Base-by-base conservation (phyloP, 495 filamentous ascomycete species). In the Penicillium antarcticum region DNA sequence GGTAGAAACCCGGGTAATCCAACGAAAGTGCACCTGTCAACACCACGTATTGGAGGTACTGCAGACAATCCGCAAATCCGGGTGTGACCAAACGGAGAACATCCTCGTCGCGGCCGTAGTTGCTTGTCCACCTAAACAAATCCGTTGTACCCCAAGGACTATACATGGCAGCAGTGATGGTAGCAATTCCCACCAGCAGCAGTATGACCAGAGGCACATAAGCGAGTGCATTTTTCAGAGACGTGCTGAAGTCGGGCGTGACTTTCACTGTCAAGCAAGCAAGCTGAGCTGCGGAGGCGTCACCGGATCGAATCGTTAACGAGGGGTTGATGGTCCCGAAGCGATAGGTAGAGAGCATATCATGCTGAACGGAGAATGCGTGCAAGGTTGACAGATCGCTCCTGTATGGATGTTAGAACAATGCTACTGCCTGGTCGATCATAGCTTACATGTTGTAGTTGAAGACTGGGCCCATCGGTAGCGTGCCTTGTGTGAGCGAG, bases 71-170 rank as follows among this genome's bases (percentile, higher is more conserved):
- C 10, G 89, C 91, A 65, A 98, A 98, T 0, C 94, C 94, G 12
- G 94, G 94, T 7, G 94, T 98, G 17, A 98, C 91, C 31, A 97
- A 74, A 26, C 94, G 87, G 35, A 98, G 76, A 49, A 97, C 77
- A 66, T 98, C 94, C 38, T 89, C 87, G 56, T 98, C 95, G 57
- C 92, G 84, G 24, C 94, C 95, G 65, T 92, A 97, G 62, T 97
- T 97, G 64, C 89, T 95, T 17, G 89, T 91, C 89, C 92, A 98
- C 47, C 86, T 82, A 65, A 97, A 97, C 9, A 87, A 76, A 66
- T 97, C 88, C 4, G 81, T 82, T 9, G 91, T 88, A 31, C 94
- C 92, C 91, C 92, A 98, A 0, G 95, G 94, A 63, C 91, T 96
- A 65, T 82, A 91, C 17, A 94, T 88, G 35, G 83, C 89, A 4